Evolutionary conservation across 192 early-diverging fungal genomes (phyloP), one percentile per base, ranked within the genome.

Genomic region (Linnemannia exigua): DNA sequence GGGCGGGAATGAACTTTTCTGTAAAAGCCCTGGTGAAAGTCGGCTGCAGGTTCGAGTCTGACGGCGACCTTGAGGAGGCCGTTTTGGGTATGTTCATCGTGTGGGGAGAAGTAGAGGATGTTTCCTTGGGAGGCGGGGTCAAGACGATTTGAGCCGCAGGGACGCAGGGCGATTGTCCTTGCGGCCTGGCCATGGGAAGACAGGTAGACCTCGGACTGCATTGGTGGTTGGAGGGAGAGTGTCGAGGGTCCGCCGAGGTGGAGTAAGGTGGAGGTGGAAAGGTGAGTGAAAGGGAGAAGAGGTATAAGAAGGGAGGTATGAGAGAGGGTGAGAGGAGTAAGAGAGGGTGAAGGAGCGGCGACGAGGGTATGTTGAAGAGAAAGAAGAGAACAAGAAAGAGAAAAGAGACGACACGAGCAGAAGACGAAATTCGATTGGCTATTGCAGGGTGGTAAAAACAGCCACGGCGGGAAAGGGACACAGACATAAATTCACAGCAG

Each of bases 1-100:
- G 88, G 87, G 15, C 87, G 82, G n/a, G 67, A 76, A 38, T 89
- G 84, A 5, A 89, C 72, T 58, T 89, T 90, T 46, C 79, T 81
- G 74, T 84, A 92, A 63, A 80, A 68, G 16, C 83, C 74, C 47
- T 80, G 46, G 25, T 90, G 81, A 63, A 92, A 90, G 31, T 87
- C 86, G 2, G 84, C 48, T 15, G 88, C 63, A 20, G 79, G 73
- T 71, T 77, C 78, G 66, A 88, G 75, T 28, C 85, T 47, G 47
- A 88, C 87, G 51, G 79, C 69, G 85, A 85, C 77, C 74, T 90
- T 70, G 74, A 74, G 52, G 12, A 75, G 41, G n/a, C 76, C 63
- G 15, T 63, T 75, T 38, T 72, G n/a, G 31, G 74, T 38, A 37
- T 74, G 74, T 20, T 84, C 61, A 35, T 67, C 58, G 25, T 80